A percentile compares a stretch with the other conserved stretches of the same genome.
Conservation (phyloP, 1,139 yeast species). For the Candida dubliniensis region DNA sequence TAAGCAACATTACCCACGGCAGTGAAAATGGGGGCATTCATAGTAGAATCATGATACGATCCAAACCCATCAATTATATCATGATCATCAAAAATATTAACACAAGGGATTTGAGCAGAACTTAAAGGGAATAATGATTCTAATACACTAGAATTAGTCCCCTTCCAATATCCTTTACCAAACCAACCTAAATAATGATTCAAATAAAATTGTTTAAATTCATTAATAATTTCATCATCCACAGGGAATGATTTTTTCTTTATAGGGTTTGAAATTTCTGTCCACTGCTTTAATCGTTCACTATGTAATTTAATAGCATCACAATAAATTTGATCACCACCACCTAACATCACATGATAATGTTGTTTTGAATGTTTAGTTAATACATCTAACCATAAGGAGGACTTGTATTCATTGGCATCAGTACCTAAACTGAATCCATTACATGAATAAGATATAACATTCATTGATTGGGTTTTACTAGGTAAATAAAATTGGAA, state of each 20-base stretch:
- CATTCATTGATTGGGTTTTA: slow-evolving; percentile 64
- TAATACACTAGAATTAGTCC: slow-evolving; percentile 60
- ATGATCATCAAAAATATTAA: slow-evolving; percentile 87
- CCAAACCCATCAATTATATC: slow-evolving; percentile 97
- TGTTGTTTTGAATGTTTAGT: slow-evolving; percentile 58
- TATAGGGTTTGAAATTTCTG: slow-evolving; percentile 47
- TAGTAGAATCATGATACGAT: slow-evolving; percentile 73
- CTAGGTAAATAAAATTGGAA: slow-evolving; percentile 62
- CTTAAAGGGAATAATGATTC: slow-evolving; percentile 74
- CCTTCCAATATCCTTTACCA: slow-evolving; percentile 85
- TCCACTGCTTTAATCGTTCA: slow-evolving; percentile 61
- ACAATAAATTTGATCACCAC: slow-evolving; percentile 94
- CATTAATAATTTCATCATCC: slow-evolving; percentile 47
- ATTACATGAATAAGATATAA: slow-evolving; percentile 82
- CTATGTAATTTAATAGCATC: slow-evolving; percentile 73
- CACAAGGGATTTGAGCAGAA: slow-evolving; percentile 76
- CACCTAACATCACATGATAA: slow-evolving; percentile 94
- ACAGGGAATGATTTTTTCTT: slow-evolving; percentile 39
- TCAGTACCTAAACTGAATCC: slow-evolving; percentile 84
- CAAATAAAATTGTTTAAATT: slow-evolving; percentile 66
- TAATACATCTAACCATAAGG: slow-evolving; percentile 84
- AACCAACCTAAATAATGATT: slow-evolving; percentile 82
- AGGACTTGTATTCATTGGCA: slow-evolving; percentile 64
- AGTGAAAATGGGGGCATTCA: slow-evolving; percentile 65
- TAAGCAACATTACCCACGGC: slow-evolving; percentile 78